Conservation (phyloP, 805 yeast genomes). For the Saturnispora dispora region DNA sequence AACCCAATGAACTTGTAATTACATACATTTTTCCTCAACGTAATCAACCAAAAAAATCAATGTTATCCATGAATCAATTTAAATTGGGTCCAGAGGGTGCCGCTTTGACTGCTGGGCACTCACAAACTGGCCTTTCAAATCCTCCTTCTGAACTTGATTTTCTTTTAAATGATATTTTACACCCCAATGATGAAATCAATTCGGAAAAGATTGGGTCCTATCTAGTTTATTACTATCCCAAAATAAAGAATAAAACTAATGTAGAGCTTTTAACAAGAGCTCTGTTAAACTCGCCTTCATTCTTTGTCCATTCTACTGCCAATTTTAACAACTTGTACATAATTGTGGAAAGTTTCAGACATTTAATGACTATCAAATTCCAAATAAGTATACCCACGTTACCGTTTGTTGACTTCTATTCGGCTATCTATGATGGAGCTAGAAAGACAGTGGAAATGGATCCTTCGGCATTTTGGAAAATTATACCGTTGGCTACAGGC, state of each 20-base stretch:
- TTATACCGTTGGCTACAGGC: constrained; percentile 40
- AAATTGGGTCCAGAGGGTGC: background rate
- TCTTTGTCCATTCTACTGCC: constrained; percentile 17
- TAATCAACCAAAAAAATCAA: background rate
- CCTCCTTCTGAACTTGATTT: constrained; percentile 38
- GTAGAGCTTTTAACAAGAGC: constrained; percentile 35
- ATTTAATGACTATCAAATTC: constrained; percentile 36
- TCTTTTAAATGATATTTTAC: constrained; percentile 35
- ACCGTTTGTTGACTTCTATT: constrained; percentile 35
- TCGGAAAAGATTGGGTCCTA: constrained; percentile 33
- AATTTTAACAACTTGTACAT: constrained; percentile 29
- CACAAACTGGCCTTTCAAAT: background rate
- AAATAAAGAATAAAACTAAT: constrained; percentile 38
- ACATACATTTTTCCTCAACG: background rate
- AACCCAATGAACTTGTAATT: background rate
- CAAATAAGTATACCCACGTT: constrained; percentile 41
- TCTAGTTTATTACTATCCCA: constrained; percentile 43
- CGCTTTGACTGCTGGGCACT: background rate
- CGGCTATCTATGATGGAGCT: constrained; percentile 10
- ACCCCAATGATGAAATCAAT: constrained; percentile 28
- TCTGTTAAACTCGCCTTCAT: constrained; percentile 36
- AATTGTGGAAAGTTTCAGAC: constrained; percentile 41
- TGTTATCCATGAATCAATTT: background rate
- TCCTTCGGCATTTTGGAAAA: constrained; percentile 32
- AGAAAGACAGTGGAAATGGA: constrained; percentile 4